phyloP scores from a whole-genome alignment of 371 early-diverging fungal genomes.

The Mucor saturninus region DNA sequence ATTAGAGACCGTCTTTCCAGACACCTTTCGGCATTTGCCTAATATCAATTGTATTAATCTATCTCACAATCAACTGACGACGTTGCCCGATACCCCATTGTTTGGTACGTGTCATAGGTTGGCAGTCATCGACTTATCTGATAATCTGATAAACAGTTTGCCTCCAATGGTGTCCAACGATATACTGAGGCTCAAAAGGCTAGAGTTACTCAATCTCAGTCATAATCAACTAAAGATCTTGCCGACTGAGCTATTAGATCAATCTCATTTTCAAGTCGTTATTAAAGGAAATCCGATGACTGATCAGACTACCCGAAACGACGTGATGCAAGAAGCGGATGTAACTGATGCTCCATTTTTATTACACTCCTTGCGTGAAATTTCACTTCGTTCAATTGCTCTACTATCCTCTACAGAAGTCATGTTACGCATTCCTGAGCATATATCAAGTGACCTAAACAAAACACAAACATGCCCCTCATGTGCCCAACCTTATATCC shows the following conservation, averaged over 20 bases:
- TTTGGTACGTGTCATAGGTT: constrained; percentile 19
- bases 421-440: constrained; percentile 32
- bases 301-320: neutral
- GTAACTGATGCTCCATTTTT: constrained; percentile 3
- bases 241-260: constrained; percentile 59
- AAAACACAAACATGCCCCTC: constrained; percentile 39
- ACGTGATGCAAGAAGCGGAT: neutral
- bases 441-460: constrained; percentile 42
- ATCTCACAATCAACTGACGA: constrained; percentile 54
- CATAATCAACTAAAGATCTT: constrained; percentile 61
- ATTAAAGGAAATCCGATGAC: constrained; percentile 60
- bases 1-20: constrained; percentile 41
- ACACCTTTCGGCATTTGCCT: constrained; percentile 28
- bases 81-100: constrained; percentile 46
- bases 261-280: constrained; percentile 51
- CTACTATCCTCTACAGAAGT: neutral
- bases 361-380: constrained; percentile 39
- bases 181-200: constrained; percentile 27
- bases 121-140: constrained; percentile 49
- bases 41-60: constrained; percentile 41
- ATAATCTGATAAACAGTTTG: constrained; percentile 28
- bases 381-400: constrained; percentile 33
- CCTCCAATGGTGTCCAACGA: neutral
- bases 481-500: constrained; percentile 55
- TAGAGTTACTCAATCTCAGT: constrained; percentile 62